A percentile compares a stretch with the other conserved stretches of the same genome.
phyloP scores from a whole-genome alignment of 2,329 filamentous ascomycete genomes.

The Trichoderma afroharzianum region DNA sequence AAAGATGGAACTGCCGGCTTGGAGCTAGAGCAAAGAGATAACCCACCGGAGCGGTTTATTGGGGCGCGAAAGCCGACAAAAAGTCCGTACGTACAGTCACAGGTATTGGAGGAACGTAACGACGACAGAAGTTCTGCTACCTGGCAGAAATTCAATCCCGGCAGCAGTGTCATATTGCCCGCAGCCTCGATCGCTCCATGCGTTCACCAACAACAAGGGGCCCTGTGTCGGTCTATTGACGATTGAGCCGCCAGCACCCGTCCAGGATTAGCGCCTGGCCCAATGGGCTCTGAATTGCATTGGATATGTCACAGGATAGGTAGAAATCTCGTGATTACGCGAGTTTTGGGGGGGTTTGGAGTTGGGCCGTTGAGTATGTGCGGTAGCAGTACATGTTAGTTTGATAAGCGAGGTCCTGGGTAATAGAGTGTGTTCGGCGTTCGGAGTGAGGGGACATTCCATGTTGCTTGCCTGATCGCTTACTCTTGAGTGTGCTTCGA shows the following conservation, averaged over 20 bases:
- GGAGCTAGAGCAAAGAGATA: neutral
- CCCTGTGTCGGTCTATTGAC: neutral
- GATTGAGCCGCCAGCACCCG: neutral
- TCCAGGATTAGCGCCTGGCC: slow-evolving; percentile 5
- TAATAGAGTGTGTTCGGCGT: neutral
- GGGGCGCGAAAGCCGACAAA: neutral
- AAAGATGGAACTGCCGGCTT: neutral
- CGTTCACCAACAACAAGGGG: neutral
- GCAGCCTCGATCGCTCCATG: slow-evolving; percentile 12
- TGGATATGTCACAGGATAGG: neutral
- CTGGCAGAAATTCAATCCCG: neutral
- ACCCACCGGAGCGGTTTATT: neutral
- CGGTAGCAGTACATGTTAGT: neutral
- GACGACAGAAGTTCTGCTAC: neutral
- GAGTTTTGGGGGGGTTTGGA: neutral
- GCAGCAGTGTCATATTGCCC: neutral
- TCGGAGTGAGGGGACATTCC: neutral
- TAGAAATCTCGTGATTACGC: neutral
- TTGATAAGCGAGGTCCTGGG: neutral
- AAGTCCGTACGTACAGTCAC: neutral
- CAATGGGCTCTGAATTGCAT: neutral
- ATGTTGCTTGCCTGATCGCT: neutral
- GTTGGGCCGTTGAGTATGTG: neutral
- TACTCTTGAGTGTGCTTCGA: neutral
- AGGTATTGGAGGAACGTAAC: neutral